phyloP scores from a whole-genome alignment of 2,329 filamentous ascomycete species.

The Bipolaris victoriae region DNA sequence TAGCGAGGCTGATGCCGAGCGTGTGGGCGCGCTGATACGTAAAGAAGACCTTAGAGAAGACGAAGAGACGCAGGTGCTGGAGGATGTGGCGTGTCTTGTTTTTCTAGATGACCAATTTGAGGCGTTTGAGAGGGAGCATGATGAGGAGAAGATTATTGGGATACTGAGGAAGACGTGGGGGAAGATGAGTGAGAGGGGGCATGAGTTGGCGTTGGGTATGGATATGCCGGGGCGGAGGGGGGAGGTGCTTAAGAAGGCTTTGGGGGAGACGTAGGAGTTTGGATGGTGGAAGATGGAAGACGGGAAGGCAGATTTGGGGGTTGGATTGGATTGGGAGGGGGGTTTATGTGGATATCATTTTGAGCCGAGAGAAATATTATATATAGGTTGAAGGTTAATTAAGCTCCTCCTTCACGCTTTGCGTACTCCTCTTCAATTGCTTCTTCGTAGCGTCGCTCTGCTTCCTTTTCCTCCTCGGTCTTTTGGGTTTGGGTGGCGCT shows the following conservation, averaged over 20 bases:
- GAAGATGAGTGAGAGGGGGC: conserved; percentile 49
- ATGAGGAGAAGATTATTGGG: conserved; percentile 76
- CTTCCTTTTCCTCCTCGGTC: conserved; percentile 41
- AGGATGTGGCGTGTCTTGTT: conserved; percentile 86
- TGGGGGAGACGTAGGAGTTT: conserved; percentile 28
- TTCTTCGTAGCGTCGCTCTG: conserved; percentile 47
- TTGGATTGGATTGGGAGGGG: no score
- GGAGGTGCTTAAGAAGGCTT: conserved; percentile 43
- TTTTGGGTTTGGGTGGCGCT: conserved; percentile 34
- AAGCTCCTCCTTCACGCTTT: conserved; percentile 49
- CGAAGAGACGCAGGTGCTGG: conserved; percentile 74
- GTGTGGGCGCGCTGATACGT: conserved; percentile 73
- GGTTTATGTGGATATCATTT: conserved; percentile 1
- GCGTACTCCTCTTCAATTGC: conserved; percentile 51
- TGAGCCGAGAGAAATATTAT: background rate
- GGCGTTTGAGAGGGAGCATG: conserved; percentile 73
- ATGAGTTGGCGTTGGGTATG: conserved; percentile 45
- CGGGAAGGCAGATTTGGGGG: no score
- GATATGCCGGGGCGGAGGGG: conserved; percentile 37
- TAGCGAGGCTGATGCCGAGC: conserved; percentile 60
- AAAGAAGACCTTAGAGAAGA: conserved; percentile 75
- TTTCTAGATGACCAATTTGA: conserved; percentile 89
- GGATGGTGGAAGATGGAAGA: background rate
- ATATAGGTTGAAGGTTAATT: background rate
- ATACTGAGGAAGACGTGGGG: conserved; percentile 51